Evolutionary conservation across 2,329 filamentous ascomycete species (phyloP), one percentile per base, ranked within the genome.

Genomic region (Neocucurbitaria cava): DNA sequence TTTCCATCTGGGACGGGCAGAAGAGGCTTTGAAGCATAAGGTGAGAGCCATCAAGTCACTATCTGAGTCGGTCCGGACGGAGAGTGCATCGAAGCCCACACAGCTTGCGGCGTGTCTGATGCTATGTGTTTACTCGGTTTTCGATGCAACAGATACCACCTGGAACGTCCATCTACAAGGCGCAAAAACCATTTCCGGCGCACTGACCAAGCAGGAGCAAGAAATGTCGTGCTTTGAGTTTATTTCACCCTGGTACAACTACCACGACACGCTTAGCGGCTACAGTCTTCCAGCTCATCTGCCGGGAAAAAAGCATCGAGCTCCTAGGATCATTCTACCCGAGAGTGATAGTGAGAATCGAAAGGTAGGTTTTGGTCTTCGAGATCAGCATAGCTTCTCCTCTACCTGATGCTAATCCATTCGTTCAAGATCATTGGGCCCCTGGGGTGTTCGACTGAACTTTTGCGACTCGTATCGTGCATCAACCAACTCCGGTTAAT

Each of bases 81-180:
- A 71, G 40, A 66, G 66, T 4, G 55, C 61, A 11, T 69, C 65
- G 15, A 75, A 70, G 6, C 72, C 77, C 45, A 73, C 72, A 7
- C 79, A 81, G 52, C 70, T 81, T 46, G 78, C 80, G 13, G 76
- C 79, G 11, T 81, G 77, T 7, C 80, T 82, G 80, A 82, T 82
- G 79, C 72, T 82, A 6, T 82, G 79, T 47, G 79, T 82, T 15
- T 81, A 82, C 53, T 50, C 81, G 79, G 79, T 82, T 11, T 82
- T 82, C 60, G 80, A 82, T 52, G 78, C 80, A 46, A 75, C 70
- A 0, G 80, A 82, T 56, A 78, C 78, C 1, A 76, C 79, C 36
- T 82, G 79, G 79, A 70, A 75, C 44, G 54, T 79, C 6, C 79
- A 82, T 59, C 69, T 82, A 2, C 72, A 77, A 44, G 79, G 79